Evolutionary conservation across 2,329 filamentous ascomycete genomes (phyloP).

Genomic region (Aspergillus sp.): DNA sequence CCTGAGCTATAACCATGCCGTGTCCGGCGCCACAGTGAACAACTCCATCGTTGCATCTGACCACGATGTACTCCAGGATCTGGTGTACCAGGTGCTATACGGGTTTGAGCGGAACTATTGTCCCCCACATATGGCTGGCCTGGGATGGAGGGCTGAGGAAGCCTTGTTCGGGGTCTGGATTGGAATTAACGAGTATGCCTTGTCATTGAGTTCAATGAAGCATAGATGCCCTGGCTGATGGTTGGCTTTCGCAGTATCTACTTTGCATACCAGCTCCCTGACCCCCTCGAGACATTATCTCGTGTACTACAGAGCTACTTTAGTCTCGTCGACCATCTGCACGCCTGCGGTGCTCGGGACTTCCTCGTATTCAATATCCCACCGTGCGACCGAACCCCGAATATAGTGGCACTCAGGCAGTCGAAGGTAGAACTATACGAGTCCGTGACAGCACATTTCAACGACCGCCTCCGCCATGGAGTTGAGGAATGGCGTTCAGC

Average conservation of each 20-base stretch:
- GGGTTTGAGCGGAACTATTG: background rate
- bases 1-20: conserved; percentile 10
- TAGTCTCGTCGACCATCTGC: background rate
- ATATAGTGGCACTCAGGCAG: background rate
- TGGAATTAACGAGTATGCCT: background rate
- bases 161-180: background rate
- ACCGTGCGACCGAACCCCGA: conserved; percentile 2
- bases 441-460: background rate
- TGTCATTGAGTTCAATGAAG: background rate
- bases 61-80: background rate
- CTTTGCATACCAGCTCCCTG: background rate
- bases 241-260: background rate
- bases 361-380: conserved; percentile 7
- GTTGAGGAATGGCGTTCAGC: background rate
- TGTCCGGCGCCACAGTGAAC: conserved; percentile 7
- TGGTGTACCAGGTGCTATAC: conserved; percentile 1
- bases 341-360: conserved; percentile 5
- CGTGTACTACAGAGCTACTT: background rate
- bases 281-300: background rate
- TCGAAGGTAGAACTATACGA: background rate
- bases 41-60: background rate
- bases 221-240: background rate
- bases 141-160: background rate
- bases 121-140: background rate
- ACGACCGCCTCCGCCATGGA: background rate